These are phyloP conservation scores for Ruellia speciosa DNA, from an alignment of 305 asterid species.

Conservation along the genomic window DNA sequence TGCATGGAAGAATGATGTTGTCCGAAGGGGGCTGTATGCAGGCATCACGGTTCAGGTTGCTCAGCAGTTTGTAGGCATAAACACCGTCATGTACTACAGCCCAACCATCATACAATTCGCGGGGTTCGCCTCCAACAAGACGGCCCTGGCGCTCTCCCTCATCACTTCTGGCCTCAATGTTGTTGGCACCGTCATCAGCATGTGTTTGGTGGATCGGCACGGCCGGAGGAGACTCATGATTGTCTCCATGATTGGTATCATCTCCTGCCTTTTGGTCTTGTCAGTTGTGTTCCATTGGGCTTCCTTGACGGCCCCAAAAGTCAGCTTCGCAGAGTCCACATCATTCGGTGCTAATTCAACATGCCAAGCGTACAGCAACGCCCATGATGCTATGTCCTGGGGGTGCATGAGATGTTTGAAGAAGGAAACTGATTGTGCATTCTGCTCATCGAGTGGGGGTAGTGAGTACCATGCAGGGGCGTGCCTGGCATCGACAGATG, in stretches of 20 bases:
- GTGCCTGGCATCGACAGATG: constrained; percentile 30
- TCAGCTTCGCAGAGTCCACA: no score
- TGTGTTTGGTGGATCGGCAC: constrained; percentile 47
- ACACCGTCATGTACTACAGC: constrained; percentile 69
- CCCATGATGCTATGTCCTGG: no score
- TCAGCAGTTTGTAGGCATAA: constrained; percentile 61
- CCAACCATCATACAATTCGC: constrained; percentile 62
- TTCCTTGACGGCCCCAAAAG: constrained; percentile 33
- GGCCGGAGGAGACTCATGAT: constrained; percentile 66
- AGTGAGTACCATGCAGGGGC: constrained; percentile 52
- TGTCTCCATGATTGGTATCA: constrained; percentile 51
- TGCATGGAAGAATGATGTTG: constrained; percentile 38
- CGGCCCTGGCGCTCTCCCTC: constrained; percentile 57
- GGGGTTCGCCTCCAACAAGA: constrained; percentile 59
- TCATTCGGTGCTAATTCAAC: no score
- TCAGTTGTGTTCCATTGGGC: constrained; percentile 36
- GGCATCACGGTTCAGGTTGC: constrained; percentile 64
- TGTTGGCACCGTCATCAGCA: constrained; percentile 49
- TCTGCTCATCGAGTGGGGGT: constrained; percentile 40
- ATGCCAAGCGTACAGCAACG: no score
- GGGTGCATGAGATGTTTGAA: no score
- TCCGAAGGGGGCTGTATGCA: constrained; percentile 60
- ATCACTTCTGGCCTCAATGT: constrained; percentile 62
- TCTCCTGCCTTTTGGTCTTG: constrained; percentile 36
- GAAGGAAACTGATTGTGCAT: no score